Base-by-base conservation (phyloP, 129 eudicot species). In the Mikania micrantha region DNA sequence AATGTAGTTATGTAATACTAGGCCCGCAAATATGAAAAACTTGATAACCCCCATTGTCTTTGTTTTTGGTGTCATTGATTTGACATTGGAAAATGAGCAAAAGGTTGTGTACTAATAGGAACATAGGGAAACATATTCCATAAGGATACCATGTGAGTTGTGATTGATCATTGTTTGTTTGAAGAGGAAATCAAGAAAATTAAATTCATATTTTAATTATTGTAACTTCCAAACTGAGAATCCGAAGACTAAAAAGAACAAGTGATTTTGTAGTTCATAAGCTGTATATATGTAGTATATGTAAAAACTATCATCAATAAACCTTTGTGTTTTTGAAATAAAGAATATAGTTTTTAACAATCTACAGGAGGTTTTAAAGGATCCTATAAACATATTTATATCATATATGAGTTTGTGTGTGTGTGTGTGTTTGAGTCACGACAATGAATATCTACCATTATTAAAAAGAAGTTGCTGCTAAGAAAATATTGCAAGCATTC, bases 111-210 rank as follows among this genome's bases (percentile, higher is more conserved):
- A 75, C 36, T 34, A 67, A 75, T 75, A 75, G 79, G 69, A 45
- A 20, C 17, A 12, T 22, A 19, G 15, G 29, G 13, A 13, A 66
- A 75, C 35, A 75, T 75, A 75, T 75, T 67, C 80, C 47, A 47
- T 4, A 28, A 48, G 45, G 80, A 75, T 75, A 19, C 80, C 74
- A 20, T 67, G 60, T 67, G 69, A 38, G 35, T 35, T 67, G 19
- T 58, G n/a, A 58, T 45, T 58, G 31, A 24, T 7, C 70, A 36
- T 76, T 59, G 75, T 68, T 76, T 60, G 75, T 68, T 76, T 60
- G 75, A 47, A 67, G 80, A 67, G 25, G 64, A 75, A 9, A 59
- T 48, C 80, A 60, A 76, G 80, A 59, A 25, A 75, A 32, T 59
- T 16, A 7, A 40, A 65, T 44, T 58, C 12, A 9, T 74, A 7